Evolutionary conservation across 1,139 yeast species (phyloP).

Genomic region (Tardiomyces depauwii): DNA sequence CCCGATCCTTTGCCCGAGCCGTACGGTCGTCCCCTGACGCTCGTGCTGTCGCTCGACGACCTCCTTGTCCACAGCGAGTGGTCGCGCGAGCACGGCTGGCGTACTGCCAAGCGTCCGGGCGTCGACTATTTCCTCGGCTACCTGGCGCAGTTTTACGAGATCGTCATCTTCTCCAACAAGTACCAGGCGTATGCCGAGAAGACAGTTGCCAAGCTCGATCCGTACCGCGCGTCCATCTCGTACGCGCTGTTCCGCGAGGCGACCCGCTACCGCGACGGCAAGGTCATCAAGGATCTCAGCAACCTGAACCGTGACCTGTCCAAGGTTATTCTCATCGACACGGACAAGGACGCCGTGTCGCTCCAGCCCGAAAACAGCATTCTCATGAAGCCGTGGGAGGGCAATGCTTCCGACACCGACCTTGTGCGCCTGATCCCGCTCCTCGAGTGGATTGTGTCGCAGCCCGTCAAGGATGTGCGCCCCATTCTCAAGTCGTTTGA

Average conservation of each 20-base stretch:
- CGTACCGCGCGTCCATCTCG: constrained; percentile 79
- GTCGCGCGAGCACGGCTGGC: constrained; percentile 92
- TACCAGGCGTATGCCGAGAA: constrained; percentile 80
- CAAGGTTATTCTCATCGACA: constrained; percentile 72
- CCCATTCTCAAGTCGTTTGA: constrained; percentile 67
- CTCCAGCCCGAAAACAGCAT: constrained; percentile 91
- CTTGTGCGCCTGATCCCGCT: constrained; percentile 78
- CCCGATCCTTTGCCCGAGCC: constrained; percentile 92
- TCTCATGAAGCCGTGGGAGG: constrained; percentile 77
- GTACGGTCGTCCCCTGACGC: constrained; percentile 84
- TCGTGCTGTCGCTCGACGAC: constrained; percentile 84
- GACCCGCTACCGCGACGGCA: constrained; percentile 82
- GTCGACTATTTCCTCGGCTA: constrained; percentile 93
- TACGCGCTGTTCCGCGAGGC: constrained; percentile 87
- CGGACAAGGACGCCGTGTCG: constrained; percentile 58
- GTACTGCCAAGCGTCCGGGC: constrained; percentile 98
- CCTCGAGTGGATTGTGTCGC: constrained; percentile 90
- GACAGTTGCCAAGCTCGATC: constrained; percentile 81
- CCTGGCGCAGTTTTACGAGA: constrained; percentile 89
- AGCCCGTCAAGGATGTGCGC: constrained; percentile 82
- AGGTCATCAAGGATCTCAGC: constrained; percentile 60
- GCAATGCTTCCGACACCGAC: constrained; percentile 63
- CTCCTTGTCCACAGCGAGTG: constrained; percentile 83
- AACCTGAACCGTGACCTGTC: constrained; percentile 83
- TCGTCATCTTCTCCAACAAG: constrained; percentile 79